A percentile compares a stretch with the other conserved stretches of the same genome.
phyloP scores from a whole-genome alignment of 1,284 basidiomycete genomes.

The Trichosporon ovoides region DNA sequence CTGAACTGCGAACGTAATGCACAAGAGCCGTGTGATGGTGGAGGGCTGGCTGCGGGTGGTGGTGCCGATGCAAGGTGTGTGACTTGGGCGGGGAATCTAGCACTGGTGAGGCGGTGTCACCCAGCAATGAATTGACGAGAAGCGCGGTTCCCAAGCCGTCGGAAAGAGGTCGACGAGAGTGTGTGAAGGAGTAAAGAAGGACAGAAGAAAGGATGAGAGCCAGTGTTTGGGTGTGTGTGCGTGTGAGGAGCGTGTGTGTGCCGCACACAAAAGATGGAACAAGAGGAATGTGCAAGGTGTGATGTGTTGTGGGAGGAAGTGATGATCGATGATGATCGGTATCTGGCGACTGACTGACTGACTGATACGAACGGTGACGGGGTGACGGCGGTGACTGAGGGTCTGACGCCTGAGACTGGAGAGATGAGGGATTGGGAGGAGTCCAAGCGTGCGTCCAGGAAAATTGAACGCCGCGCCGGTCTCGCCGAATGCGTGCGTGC shows the following conservation, averaged over 20 bases:
- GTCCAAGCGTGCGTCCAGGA: conserved; percentile 2
- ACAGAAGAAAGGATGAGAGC: neutral
- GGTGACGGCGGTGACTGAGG: no score
- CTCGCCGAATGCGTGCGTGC: conserved; percentile 1
- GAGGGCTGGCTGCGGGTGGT: no score
- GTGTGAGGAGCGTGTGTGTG: no score
- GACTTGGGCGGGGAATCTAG: neutral
- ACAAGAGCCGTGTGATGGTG: no score
- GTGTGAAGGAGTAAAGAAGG: neutral
- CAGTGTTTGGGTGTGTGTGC: neutral
- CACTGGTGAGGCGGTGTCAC: neutral
- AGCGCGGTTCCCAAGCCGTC: neutral
- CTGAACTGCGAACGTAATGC: no score
- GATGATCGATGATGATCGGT: neutral
- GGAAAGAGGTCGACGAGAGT: neutral
- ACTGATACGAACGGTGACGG: no score
- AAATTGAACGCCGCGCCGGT: conserved; percentile 3
- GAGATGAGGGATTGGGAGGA: no score
- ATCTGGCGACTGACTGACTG: no score
- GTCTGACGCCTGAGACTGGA: no score
- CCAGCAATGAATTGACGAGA: neutral
- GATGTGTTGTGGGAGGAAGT: neutral
- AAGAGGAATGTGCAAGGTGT: neutral
- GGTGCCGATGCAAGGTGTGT: neutral
- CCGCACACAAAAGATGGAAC: no score